Evolutionary conservation across 1,284 basidiomycete genomes (phyloP), one percentile per base, ranked within the genome.

Genomic region (Amylostereum areolatum): DNA sequence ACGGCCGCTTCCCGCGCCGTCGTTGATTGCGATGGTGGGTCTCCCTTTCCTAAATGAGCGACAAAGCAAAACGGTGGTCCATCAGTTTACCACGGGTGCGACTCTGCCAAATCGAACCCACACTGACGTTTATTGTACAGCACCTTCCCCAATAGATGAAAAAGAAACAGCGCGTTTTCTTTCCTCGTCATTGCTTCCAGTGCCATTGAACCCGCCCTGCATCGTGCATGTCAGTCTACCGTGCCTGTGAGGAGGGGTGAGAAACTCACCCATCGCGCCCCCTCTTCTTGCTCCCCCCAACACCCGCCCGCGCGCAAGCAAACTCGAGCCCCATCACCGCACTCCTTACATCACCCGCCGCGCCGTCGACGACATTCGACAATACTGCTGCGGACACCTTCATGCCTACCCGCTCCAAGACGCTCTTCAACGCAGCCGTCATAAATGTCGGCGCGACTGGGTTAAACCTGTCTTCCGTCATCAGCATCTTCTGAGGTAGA

Each of bases 301-400:
- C 67, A 3, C 59, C 59, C 24, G 55, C 60, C 49, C 77, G 46
- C 12, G 43, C 59, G 58, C 76, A 88, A 0, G 85, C 75, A 62
- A 98, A 92, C 60, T 99, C 92, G 3, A 98, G 73, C 0, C 88
- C 83, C 81, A 95, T 98, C 53, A 97, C 79, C 0, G 95, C 96
- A 50, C 89, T 91, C 36, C 96, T 75, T 18, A 99, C 88, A 62
- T 99, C 96, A 0, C 96, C 96, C 58, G 87, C 87, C 0, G 89
- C 79, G 0, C 88, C 81, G 40, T 85, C 80, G 2, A 93, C 80
- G 47, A 97, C 77, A 4, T 83, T 66, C 48, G 94, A 84, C 1
- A 97, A 58, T 0, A 81, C 73, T 9, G 87, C 83, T 50, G 81
- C 79, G 1, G 81, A 69, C 32, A 54, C 1, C 62, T 57, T 35